Evolutionary conservation across 164 flowering plant species (phyloP).

Genomic region (Chimonanthus praecox): DNA sequence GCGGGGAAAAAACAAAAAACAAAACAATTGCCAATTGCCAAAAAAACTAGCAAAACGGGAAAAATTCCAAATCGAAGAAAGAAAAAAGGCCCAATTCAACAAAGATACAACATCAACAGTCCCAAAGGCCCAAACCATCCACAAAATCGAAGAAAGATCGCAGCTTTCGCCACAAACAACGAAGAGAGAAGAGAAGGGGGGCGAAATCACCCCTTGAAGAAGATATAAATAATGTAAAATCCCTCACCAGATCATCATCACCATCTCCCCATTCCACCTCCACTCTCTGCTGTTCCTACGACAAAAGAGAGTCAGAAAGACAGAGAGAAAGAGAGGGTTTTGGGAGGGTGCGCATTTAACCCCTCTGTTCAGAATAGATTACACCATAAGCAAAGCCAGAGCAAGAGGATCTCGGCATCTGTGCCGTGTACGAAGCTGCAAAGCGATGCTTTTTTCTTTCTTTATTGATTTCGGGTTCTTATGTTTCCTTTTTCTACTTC

Average conservation of each 20-base stretch:
- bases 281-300: not conserved
- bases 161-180: not conserved
- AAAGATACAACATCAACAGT: not conserved
- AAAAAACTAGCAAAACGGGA: not conserved
- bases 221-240: not conserved
- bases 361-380: constrained; percentile 41
- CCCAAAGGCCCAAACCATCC: not conserved
- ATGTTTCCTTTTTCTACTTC: not conserved
- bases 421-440: constrained; percentile 81
- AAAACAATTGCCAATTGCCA: not conserved
- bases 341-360: constrained; percentile 10
- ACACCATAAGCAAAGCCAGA: constrained; percentile 56
- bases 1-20: not conserved
- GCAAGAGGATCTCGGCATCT: constrained; percentile 56
- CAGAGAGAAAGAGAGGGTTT: not conserved
- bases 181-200: not conserved
- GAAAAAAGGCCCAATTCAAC: not conserved
- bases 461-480: not conserved
- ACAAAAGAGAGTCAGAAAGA: not conserved
- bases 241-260: constrained; percentile 8
- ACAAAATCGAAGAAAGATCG: not conserved
- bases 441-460: constrained; percentile 34
- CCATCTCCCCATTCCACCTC: not conserved
- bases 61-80: not conserved
- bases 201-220: not conserved